Evolutionary conservation across 2,329 filamentous ascomycete genomes (phyloP).

Genomic region (Cercospora citrullina): DNA sequence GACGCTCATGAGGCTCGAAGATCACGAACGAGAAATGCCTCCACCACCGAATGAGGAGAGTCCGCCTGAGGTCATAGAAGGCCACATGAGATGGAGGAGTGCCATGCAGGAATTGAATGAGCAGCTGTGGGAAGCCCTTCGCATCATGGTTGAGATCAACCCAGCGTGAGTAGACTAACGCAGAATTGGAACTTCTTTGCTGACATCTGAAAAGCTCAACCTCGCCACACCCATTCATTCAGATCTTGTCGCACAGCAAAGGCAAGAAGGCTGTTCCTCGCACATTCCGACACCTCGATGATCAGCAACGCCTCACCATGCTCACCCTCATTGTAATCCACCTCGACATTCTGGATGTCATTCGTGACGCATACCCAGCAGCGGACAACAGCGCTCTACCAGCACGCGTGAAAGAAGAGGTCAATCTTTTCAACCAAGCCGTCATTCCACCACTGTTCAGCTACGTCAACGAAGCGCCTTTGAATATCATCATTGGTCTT

Average conservation of each 20-base stretch:
- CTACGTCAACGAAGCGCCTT: slow-evolving; percentile 85
- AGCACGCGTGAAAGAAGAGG: slow-evolving; percentile 78
- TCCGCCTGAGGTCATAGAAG: slow-evolving; percentile 68
- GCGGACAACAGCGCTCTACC: slow-evolving; percentile 73
- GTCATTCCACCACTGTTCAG: slow-evolving; percentile 89
- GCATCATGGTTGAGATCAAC: slow-evolving; percentile 88
- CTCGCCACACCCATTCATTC: slow-evolving; percentile 84
- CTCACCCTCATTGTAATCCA: slow-evolving; percentile 95
- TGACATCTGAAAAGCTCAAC: slow-evolving; percentile 57
- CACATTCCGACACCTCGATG: slow-evolving; percentile 88
- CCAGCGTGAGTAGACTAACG: slow-evolving; percentile 44
- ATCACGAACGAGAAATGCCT: slow-evolving; percentile 81
- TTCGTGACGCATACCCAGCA: slow-evolving; percentile 71
- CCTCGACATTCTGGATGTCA: slow-evolving; percentile 86
- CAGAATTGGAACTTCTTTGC: not conserved
- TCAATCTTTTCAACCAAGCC: slow-evolving; percentile 83
- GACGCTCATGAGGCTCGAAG: slow-evolving; percentile 89
- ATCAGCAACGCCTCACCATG: slow-evolving; percentile 90
- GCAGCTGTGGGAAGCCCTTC: slow-evolving; percentile 80
- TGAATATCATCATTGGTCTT: slow-evolving; percentile 88
- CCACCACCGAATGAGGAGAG: slow-evolving; percentile 63
- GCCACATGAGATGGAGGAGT: slow-evolving; percentile 77
- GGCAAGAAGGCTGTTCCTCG: slow-evolving; percentile 95
- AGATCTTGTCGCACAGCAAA: slow-evolving; percentile 90
- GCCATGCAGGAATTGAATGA: slow-evolving; percentile 70